Evolutionary conservation across 805 yeast species (phyloP).

Genomic region (Brettanomyces custersianus): DNA sequence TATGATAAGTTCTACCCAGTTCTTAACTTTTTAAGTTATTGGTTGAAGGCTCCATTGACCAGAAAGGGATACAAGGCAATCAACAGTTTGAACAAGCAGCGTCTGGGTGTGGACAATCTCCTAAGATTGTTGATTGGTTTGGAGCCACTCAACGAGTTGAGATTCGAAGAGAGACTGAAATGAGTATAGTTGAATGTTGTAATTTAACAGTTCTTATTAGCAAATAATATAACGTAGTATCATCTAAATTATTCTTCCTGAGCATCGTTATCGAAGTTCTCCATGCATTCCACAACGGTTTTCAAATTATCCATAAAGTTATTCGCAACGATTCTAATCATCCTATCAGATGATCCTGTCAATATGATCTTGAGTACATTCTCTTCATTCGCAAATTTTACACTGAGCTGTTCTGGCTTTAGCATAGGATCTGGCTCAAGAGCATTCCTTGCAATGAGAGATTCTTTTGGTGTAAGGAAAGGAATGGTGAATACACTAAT

Average conservation of each 20-base stretch:
- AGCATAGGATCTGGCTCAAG: constrained; percentile 76
- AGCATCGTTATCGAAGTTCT: constrained; percentile 42
- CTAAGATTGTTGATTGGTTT: constrained; percentile 84
- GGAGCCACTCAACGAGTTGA: constrained; percentile 82
- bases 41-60: constrained; percentile 95
- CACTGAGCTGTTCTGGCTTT: constrained; percentile 54
- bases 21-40: constrained; percentile 78
- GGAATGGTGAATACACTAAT: constrained; percentile 61
- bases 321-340: constrained; percentile 77
- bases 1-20: constrained; percentile 75
- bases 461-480: constrained; percentile 49
- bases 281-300: constrained; percentile 73
- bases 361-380: constrained; percentile 37
- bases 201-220: not conserved
- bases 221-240: not conserved
- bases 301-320: constrained; percentile 69
- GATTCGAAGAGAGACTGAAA: constrained; percentile 83
- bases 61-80: constrained; percentile 86
- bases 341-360: constrained; percentile 59
- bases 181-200: constrained; percentile 7
- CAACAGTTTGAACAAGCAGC: constrained; percentile 91
- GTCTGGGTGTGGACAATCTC: constrained; percentile 85
- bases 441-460: constrained; percentile 51
- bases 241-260: not conserved
- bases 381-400: constrained; percentile 31